Conservation (phyloP, 768 basidiomycete species). For the Collybia nuda region DNA sequence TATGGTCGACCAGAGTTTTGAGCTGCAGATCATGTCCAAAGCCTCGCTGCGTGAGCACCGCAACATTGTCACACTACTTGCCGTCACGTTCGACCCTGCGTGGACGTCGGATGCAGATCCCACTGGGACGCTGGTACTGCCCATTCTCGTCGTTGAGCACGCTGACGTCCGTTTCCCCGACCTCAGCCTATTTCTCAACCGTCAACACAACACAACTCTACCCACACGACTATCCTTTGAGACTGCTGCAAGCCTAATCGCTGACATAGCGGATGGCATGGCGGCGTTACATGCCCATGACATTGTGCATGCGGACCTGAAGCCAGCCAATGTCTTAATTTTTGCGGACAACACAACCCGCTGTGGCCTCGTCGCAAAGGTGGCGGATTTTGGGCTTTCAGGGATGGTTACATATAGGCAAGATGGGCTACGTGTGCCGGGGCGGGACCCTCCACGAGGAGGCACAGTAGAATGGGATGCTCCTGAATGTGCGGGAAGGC, state of each 20-base stretch:
- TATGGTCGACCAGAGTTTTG: constrained; percentile 2
- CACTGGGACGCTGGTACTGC: neutral
- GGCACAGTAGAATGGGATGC: constrained; percentile 3
- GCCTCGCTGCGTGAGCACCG: neutral
- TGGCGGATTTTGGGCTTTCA: constrained; percentile 5
- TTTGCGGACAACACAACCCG: neutral
- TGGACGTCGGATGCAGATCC: neutral
- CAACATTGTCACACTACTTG: constrained; percentile 3
- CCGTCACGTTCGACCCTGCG: neutral
- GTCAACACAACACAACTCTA: neutral
- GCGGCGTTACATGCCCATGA: constrained; percentile 4
- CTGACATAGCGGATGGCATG: constrained; percentile 4
- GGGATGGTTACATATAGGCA: neutral
- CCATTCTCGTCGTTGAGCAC: constrained; percentile 4
- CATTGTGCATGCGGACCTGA: constrained; percentile 3
- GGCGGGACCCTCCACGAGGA: constrained; percentile 1
- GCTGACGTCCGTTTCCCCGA: neutral
- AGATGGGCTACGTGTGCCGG: neutral
- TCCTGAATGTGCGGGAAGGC: neutral
- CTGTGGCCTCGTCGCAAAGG: constrained; percentile 3
- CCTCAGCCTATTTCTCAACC: constrained; percentile 1
- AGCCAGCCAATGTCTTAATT: constrained; percentile 3
- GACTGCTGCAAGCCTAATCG: constrained; percentile 1
- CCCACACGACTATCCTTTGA: neutral
- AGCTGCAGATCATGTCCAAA: constrained; percentile 5